These are phyloP conservation scores for Angophora floribunda DNA, from an alignment of 345 rosid genomes.

Conservation along the genomic window DNA sequence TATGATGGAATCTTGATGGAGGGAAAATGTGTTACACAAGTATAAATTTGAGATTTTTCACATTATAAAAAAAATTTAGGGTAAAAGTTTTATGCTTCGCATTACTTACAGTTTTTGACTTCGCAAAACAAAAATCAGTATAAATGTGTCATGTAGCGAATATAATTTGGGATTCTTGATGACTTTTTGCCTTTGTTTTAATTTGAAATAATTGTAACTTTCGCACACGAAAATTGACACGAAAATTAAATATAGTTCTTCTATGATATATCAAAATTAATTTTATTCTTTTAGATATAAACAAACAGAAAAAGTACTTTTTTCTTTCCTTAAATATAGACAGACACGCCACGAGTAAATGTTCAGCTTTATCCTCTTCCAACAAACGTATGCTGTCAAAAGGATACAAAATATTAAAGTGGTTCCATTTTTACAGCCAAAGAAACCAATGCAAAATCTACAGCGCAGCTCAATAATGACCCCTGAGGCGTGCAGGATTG, in stretches of 20 bases:
- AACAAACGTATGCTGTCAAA: background rate
- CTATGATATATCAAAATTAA: background rate
- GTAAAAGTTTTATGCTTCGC: rapidly evolving
- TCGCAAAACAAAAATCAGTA: too few species aligned
- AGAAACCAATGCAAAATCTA: background rate
- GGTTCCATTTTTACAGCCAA: background rate
- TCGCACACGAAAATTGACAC: background rate
- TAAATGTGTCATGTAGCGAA: background rate
- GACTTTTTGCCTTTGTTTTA: background rate
- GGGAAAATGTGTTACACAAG: rapidly evolving
- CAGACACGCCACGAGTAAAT: background rate
- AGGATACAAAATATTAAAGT: background rate
- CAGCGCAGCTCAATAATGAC: background rate
- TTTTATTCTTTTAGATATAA: background rate
- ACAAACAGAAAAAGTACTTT: background rate
- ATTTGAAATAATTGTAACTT: background rate
- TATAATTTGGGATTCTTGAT: background rate
- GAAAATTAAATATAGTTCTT: background rate
- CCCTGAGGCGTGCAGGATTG: background rate
- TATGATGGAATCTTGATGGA: rapidly evolving
- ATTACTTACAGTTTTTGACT: background rate
- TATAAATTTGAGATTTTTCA: background rate
- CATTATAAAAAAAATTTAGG: background rate
- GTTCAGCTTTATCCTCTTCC: background rate
- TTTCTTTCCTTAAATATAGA: background rate